These are phyloP conservation scores for Amaranthus hypochondriacus DNA, from an alignment of 148 eudicot genomes.

Conservation along the genomic window DNA sequence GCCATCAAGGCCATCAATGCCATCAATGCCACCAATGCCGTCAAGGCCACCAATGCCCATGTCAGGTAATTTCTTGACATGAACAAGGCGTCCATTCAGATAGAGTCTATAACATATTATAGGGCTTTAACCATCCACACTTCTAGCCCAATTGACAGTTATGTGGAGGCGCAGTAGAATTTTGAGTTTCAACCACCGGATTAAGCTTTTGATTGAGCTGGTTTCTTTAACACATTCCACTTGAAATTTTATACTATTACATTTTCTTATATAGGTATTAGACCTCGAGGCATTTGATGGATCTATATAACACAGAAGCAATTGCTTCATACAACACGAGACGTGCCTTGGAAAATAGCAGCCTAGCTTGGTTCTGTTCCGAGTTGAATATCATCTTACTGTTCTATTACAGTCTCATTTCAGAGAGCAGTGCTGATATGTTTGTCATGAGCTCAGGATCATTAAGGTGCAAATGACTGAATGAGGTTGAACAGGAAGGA, in stretches of 20 bases:
- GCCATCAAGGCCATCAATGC: no score
- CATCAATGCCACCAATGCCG: no score
- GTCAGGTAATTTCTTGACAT: slow-evolving; percentile 36
- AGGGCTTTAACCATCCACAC: no score
- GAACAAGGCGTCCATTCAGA: no score
- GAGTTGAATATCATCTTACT: neutral
- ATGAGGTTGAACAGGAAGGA: neutral
- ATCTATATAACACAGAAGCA: slow-evolving; percentile 1
- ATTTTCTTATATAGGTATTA: slow-evolving; percentile 24
- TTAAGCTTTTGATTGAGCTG: no score
- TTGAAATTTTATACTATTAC: no score
- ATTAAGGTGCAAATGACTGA: neutral
- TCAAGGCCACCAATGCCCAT: slow-evolving; percentile 40
- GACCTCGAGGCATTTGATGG: slow-evolving; percentile 18
- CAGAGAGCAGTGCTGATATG: neutral
- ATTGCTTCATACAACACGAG: neutral
- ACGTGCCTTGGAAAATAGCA: neutral
- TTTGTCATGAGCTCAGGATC: neutral
- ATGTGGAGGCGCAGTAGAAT: no score
- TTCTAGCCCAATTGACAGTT: no score
- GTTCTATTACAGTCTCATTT: neutral
- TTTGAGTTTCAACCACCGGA: no score
- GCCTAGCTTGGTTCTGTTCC: neutral
- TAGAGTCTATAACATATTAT: no score
- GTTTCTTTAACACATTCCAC: no score